These are phyloP conservation scores for Hypholoma sublateritium DNA, from an alignment of 768 basidiomycete species.

Conservation along the genomic window DNA sequence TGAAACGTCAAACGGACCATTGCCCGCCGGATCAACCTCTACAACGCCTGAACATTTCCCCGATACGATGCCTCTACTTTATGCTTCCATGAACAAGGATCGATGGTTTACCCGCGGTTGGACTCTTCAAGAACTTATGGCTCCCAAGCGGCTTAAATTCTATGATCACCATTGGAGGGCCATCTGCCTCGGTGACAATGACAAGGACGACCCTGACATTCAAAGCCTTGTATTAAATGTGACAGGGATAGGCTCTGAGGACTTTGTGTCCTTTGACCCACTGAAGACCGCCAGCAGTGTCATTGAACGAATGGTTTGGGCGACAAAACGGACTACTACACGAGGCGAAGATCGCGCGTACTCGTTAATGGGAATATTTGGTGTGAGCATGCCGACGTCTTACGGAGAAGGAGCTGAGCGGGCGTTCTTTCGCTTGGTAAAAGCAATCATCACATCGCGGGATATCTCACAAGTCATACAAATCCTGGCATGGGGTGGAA, in stretches of 20 bases:
- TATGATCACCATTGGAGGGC: background rate
- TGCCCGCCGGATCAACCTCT: too few relatives aligned
- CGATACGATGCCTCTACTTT: background rate
- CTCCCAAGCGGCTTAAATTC: background rate
- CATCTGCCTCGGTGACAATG: background rate
- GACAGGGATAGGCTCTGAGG: background rate
- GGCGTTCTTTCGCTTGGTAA: conserved; percentile 2
- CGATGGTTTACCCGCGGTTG: conserved; percentile 3
- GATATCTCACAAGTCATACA: background rate
- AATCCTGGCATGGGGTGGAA: background rate
- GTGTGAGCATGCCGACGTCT: background rate
- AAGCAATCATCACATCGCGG: background rate
- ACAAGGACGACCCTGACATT: background rate
- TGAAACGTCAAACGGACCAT: too few relatives aligned
- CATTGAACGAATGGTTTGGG: conserved; percentile 3
- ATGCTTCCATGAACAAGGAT: background rate
- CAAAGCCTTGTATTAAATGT: background rate
- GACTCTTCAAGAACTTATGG: conserved; percentile 7
- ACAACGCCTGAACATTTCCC: too few relatives aligned
- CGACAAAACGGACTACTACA: background rate
- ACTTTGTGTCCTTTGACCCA: background rate
- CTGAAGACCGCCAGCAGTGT: background rate
- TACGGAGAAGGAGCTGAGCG: conserved; percentile 2
- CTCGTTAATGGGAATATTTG: conserved; percentile 3
- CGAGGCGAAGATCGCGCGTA: conserved; percentile 5